Evolutionary conservation across 1,284 basidiomycete species (phyloP), one percentile per base, ranked within the genome.

Genomic region (Tetrapyrgos nigripes): DNA sequence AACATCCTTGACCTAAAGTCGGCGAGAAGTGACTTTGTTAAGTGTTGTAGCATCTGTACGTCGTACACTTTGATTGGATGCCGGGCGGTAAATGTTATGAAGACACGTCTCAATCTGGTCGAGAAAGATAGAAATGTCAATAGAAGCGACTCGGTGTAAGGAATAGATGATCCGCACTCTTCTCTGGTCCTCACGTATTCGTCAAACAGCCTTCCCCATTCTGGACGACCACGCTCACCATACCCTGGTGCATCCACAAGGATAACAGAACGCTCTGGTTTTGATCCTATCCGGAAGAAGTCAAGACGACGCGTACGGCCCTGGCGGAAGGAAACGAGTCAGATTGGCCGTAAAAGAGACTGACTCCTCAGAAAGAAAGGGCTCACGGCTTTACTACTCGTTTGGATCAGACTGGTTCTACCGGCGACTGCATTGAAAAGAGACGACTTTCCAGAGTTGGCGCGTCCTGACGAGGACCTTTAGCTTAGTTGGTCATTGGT

Each of bases 171-270:
- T n/a, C n/a, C 86, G 60, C 64, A 92, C 89, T 87, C 78, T 66
- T 80, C 70, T 24, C 90, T 83, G 28, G 73, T 82, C 50, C 78
- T 67, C 17, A 91, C 63, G 67, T 92, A 92, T 47, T 83, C 72
- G 54, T 88, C 78, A 70, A 92, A 90, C 2, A 91, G 64, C 33
- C 75, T 66, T 1, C 91, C 90, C 90, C 90, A 92, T 72, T 91
- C 87, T 26, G 80, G 79, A 47, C 88, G 80, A 10, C 91, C 90
- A 55, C 89, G 79, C n/a, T 78, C 71, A 48, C 91, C 91, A 67
- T 92, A 93, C 6, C 91, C 91, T 3, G 91, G 91, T 9, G 91
- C 82, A 64, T 93, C 91, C 5, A 92, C 90, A 2, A 93, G 73
- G 21, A 91, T 68, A 26, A 90, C 77, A 33, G 83, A 79, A 31